These are phyloP conservation scores for Nitzschia sp. DNA, from an alignment of 108 stramenopile genomes.

Conservation along the genomic window DNA sequence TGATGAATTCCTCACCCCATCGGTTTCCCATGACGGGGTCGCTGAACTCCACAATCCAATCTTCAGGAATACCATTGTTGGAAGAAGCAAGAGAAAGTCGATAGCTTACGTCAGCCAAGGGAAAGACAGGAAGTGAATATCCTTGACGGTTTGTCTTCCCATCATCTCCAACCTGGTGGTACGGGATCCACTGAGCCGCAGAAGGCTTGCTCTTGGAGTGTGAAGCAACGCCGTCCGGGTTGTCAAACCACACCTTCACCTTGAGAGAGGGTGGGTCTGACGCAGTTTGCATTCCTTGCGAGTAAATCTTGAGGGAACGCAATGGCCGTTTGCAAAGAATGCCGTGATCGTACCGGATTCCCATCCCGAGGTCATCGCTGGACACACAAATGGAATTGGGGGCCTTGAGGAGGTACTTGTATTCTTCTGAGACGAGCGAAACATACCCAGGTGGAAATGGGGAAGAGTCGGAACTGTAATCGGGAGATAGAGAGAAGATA, in stretches of 20 bases:
- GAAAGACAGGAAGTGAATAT: slow-evolving; percentile 50
- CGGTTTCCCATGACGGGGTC: slow-evolving; percentile 61
- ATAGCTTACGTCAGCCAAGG: slow-evolving; percentile 29
- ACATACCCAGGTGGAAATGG: slow-evolving; percentile 54
- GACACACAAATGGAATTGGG: slow-evolving; percentile 36
- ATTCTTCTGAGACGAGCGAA: slow-evolving; percentile 45
- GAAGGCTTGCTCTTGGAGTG: slow-evolving; percentile 1
- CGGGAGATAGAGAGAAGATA: slow-evolving; percentile 52
- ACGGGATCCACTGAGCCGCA: slow-evolving; percentile 36
- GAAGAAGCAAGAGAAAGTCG: slow-evolving; percentile 42
- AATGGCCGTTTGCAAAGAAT: slow-evolving; percentile 53
- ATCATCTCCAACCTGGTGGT: slow-evolving; percentile 39
- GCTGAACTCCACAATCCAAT: slow-evolving; percentile 63
- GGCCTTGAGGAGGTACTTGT: slow-evolving; percentile 40
- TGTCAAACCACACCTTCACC: slow-evolving; percentile 50
- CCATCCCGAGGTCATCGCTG: slow-evolving; percentile 19
- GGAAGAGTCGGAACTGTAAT: slow-evolving; percentile 30
- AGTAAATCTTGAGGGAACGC: slow-evolving; percentile 49
- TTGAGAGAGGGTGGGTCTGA: slow-evolving; percentile 35
- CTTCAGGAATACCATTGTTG: slow-evolving; percentile 38
- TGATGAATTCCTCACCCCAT: slow-evolving; percentile 40
- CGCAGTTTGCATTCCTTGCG: slow-evolving; percentile 19
- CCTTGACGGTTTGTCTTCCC: slow-evolving; percentile 39
- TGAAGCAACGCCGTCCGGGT: slow-evolving; percentile 14
- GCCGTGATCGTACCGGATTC: slow-evolving; percentile 36